These are phyloP conservation scores for Nakazawaea ambrosiae DNA, from an alignment of 805 yeast species.

Conservation along the genomic window DNA sequence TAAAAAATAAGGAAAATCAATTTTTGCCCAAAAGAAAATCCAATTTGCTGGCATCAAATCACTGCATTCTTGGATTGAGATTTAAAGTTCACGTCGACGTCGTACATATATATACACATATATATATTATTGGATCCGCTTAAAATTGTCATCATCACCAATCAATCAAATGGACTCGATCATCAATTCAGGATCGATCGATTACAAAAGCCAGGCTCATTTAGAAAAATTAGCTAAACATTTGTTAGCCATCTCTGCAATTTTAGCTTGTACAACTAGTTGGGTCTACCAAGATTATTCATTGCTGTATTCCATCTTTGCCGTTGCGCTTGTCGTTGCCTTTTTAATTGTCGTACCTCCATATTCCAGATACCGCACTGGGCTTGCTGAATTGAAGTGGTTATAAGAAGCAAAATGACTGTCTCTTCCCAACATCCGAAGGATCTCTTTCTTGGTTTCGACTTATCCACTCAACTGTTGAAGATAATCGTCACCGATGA, in stretches of 20 bases:
- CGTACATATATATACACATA: too few species aligned
- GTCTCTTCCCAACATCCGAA: too few species aligned
- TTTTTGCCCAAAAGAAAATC: too few species aligned
- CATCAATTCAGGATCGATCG: constrained; percentile 26
- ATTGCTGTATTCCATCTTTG: constrained; percentile 29
- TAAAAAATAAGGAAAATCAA: too few species aligned
- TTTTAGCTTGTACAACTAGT: constrained; percentile 41
- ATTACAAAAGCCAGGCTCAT: constrained; percentile 46
- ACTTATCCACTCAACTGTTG: constrained; percentile 84
- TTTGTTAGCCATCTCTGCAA: constrained; percentile 24
- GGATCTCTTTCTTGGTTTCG: constrained; percentile 61
- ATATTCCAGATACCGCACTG: constrained; percentile 45
- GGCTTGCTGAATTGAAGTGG: constrained; percentile 36
- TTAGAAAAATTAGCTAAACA: constrained; percentile 26
- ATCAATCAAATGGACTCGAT: constrained; percentile 5
- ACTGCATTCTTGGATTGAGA: too few species aligned
- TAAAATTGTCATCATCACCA: background rate
- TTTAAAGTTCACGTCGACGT: too few species aligned
- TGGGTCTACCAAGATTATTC: constrained; percentile 37
- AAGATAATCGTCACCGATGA: constrained; percentile 63
- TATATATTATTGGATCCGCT: too few species aligned
- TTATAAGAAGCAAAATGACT: constrained; percentile 19
- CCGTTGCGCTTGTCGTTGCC: constrained; percentile 24
- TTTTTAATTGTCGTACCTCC: constrained; percentile 41
- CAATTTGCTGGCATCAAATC: too few species aligned